Evolutionary conservation across 2,329 filamentous ascomycete species (phyloP).

Genomic region (Alternaria sp.): DNA sequence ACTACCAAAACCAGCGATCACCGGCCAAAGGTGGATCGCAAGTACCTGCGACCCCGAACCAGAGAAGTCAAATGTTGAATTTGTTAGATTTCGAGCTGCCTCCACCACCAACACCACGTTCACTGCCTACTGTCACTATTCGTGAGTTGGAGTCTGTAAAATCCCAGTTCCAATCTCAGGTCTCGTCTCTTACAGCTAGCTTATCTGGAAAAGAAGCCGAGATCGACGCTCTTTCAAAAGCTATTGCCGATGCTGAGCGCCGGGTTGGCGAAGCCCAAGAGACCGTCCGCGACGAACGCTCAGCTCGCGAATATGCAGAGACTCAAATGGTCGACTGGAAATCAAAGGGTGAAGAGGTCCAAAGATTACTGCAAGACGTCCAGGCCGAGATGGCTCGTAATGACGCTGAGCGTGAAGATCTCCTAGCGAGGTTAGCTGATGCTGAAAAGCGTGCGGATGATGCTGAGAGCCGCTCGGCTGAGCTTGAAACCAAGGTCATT

Average conservation of each 20-base stretch:
- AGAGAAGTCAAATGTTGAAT: constrained; percentile 45
- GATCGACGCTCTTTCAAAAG: constrained; percentile 83
- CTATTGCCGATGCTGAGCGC: constrained; percentile 88
- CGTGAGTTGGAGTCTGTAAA: constrained; percentile 93
- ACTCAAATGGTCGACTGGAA: constrained; percentile 85
- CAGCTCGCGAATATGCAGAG: constrained; percentile 73
- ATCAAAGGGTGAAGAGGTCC: constrained; percentile 84
- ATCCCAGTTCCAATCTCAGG: constrained; percentile 88
- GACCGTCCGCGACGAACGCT: constrained; percentile 78
- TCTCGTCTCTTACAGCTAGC: constrained; percentile 91
- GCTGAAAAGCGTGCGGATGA: constrained; percentile 78
- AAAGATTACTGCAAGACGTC: constrained; percentile 78
- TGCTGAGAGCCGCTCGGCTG: constrained; percentile 77
- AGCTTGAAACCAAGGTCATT: constrained; percentile 62
- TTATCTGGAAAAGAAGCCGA: constrained; percentile 94
- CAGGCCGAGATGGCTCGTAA: constrained; percentile 80
- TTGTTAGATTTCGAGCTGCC: constrained; percentile 88
- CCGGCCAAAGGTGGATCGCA: constrained; percentile 40
- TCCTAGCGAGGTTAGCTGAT: constrained; percentile 76
- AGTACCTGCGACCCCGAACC: constrained; percentile 42
- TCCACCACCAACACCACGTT: constrained; percentile 90
- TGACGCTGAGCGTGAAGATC: constrained; percentile 81
- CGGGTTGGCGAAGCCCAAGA: constrained; percentile 88
- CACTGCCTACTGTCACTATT: constrained; percentile 87
- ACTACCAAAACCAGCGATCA: constrained; percentile 45